Conservation (phyloP, 1,284 basidiomycete genomes). For the Ganoderma boninense region DNA sequence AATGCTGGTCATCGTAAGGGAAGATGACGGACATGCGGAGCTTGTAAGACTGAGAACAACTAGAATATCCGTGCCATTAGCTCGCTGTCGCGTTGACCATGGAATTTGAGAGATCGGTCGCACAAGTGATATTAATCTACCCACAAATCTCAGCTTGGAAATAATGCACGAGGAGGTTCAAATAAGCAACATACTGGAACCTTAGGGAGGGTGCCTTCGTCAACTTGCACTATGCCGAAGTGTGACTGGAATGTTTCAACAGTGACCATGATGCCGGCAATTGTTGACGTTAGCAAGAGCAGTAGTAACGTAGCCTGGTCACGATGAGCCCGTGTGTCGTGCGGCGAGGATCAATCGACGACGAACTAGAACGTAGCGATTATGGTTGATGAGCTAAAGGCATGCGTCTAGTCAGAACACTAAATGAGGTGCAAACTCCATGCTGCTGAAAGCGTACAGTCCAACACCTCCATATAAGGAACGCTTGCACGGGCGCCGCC, state of each 20-base stretch:
- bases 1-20: neutral
- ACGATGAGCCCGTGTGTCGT: neutral
- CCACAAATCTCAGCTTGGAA: neutral
- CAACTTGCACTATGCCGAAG: conserved; percentile 28
- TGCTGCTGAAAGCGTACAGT: conserved; percentile 28
- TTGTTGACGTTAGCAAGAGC: conserved; percentile 34
- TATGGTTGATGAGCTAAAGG: conserved; percentile 35
- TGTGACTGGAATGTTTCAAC: conserved; percentile 30
- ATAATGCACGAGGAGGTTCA: neutral
- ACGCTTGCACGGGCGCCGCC: conserved; percentile 42
- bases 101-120: neutral
- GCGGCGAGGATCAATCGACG: neutral
- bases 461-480: conserved; percentile 45
- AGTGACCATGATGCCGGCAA: conserved; percentile 36
- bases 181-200: conserved; percentile 31
- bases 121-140: conserved; percentile 27
- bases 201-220: conserved; percentile 30
- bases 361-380: conserved; percentile 35
- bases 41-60: conserved; percentile 37
- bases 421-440: neutral
- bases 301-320: conserved; percentile 30
- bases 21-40: conserved; percentile 35
- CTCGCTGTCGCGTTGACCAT: neutral
- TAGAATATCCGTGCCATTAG: conserved; percentile 13
- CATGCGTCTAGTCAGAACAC: neutral